Base-by-base conservation (phyloP, 2,329 filamentous ascomycete genomes). In the Periconia sp. region DNA sequence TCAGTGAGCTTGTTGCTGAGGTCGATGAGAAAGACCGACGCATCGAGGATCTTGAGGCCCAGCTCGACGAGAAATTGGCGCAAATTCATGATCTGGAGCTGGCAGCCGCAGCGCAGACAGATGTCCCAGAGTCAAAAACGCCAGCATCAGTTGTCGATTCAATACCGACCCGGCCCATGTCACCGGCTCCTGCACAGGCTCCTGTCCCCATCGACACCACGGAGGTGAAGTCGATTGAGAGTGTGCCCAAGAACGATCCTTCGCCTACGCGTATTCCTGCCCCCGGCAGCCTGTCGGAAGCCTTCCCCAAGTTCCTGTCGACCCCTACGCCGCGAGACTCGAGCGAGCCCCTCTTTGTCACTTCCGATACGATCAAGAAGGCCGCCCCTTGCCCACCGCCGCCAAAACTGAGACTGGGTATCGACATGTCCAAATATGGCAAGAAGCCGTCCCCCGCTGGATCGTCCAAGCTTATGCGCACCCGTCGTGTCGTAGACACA, bases 371-470 rank as follows among this genome's bases (percentile, higher is more conserved):
- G 0, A 31, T 63, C 23, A 65, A 61, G 46, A 44, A 45, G 1
- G 39, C 39, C 0, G 30, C 55, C 4, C 54, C 56, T 1, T 50
- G 52, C 0, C 56, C 58, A 5, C 56, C 51, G 13, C 52, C 60
- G 1, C 57, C 50, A 19, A 50, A 42, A 7, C 35, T 65, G 12
- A 54, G 50, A 11, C 53, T 63, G 21, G 51, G 51, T 0, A 49
- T 63, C 2, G 56, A 63, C 22, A 35, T 53, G 15, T 52, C 54
- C 1, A 61, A 57, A 29, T 59, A 46, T 10, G 45, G 47, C 4
- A 60, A 57, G 44, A 56, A 59, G 36, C 24, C 41, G 1, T 11
- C 24, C 1, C 3, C 43, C 5, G 11, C 29, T 7, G 16, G 30
- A 36, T 23, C 31, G n/a, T n/a, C n/a, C n/a, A n/a, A n/a, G n/a